A percentile compares a stretch with the other conserved stretches of the same genome.
Conservation (phyloP, 495 filamentous ascomycete species). For the Aspergillus coremiiformis region DNA sequence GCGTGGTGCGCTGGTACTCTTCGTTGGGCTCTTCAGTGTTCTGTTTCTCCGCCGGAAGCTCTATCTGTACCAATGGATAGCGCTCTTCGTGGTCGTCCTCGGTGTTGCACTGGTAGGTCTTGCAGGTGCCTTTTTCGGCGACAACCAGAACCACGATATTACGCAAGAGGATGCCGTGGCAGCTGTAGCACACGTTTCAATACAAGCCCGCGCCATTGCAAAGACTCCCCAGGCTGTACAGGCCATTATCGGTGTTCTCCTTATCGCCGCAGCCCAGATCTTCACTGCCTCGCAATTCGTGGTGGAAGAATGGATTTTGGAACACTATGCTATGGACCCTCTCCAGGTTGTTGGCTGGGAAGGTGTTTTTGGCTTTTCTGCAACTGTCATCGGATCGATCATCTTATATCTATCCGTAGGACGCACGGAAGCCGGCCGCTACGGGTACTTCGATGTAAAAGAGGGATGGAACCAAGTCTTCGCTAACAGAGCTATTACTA, state of each 20-base stretch:
- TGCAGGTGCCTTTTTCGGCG: constrained; percentile 70
- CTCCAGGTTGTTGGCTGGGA: constrained; percentile 94
- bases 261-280: constrained; percentile 91
- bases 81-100: constrained; percentile 75
- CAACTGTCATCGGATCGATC: constrained; percentile 73
- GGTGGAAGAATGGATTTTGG: constrained; percentile 87
- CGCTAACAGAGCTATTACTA: constrained; percentile 56
- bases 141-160: constrained; percentile 45
- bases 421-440: constrained; percentile 58
- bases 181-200: constrained; percentile 17
- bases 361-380: constrained; percentile 81
- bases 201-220: constrained; percentile 24
- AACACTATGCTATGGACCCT: constrained; percentile 81
- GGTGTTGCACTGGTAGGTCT: constrained; percentile 88
- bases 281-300: constrained; percentile 97
- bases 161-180: constrained; percentile 27
- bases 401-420: constrained; percentile 73
- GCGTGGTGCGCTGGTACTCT: constrained; percentile 84
- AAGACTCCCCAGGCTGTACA: constrained; percentile 54
- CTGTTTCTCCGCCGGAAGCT: constrained; percentile 75
- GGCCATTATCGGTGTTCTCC: constrained; percentile 72
- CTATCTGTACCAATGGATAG: constrained; percentile 79
- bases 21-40: constrained; percentile 92
- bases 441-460: constrained; percentile 82
- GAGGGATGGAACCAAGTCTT: constrained; percentile 77